Percentiles rank a stretch among this genome's conserved stretches.
Evolutionary conservation across 2,329 filamentous ascomycete species (phyloP).

Genomic region (Aspergillus ochraceus): DNA sequence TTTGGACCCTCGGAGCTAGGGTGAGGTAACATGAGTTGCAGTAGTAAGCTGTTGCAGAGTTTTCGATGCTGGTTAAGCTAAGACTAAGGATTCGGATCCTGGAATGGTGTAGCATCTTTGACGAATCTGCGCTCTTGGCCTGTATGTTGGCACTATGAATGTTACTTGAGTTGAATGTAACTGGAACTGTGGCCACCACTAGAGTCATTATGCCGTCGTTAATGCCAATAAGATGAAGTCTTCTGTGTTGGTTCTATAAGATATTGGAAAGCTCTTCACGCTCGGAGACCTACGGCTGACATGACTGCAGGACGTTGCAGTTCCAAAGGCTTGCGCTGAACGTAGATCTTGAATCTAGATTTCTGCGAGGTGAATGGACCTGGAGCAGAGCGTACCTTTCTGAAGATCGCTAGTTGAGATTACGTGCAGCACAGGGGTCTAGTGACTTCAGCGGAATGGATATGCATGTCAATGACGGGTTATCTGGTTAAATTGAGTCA

Average conservation of each 20-base stretch:
- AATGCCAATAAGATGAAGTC: neutral
- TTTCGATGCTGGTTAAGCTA: too few species aligned
- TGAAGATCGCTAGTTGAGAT: neutral
- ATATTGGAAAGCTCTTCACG: neutral
- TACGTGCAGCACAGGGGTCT: neutral
- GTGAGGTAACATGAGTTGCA: too few species aligned
- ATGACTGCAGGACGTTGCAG: neutral
- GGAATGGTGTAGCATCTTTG: neutral
- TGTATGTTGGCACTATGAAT: neutral
- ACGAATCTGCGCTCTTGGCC: too few species aligned
- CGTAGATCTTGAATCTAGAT: neutral
- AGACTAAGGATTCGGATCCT: neutral
- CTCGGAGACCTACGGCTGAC: neutral
- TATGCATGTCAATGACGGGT: neutral
- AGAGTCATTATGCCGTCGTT: too few species aligned
- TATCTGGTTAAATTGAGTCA: neutral
- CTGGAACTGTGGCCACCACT: neutral
- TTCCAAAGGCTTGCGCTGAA: neutral
- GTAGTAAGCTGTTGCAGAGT: too few species aligned
- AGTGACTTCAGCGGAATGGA: neutral
- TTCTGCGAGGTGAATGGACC: neutral
- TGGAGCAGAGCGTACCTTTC: neutral
- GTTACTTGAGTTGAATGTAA: neutral
- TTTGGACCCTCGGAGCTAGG: too few species aligned
- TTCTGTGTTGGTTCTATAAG: neutral